Percentiles rank a stretch among this genome's conserved stretches.
These are phyloP conservation scores for Suhomyces xylopsoci DNA, from an alignment of 805 yeast species.

Conservation along the genomic window DNA sequence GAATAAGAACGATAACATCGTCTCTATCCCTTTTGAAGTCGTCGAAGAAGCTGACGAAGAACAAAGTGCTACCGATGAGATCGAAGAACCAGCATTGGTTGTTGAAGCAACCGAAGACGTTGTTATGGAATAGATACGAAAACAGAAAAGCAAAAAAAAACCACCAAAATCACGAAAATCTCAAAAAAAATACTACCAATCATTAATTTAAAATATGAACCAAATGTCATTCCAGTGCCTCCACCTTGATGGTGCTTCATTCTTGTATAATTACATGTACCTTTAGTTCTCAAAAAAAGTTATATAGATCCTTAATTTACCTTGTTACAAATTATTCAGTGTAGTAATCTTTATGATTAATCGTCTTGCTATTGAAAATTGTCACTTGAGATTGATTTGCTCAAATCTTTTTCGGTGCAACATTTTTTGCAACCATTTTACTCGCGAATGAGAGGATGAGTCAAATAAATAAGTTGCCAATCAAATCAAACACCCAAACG, in stretches of 20 bases:
- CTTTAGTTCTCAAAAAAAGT: not conserved
- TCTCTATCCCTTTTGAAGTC: constrained; percentile 24
- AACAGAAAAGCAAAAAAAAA: not conserved
- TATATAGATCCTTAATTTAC: not conserved
- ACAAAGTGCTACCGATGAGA: constrained; percentile 9
- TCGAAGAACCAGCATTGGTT: constrained; percentile 7
- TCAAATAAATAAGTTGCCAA: not conserved
- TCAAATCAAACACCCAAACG: not conserved
- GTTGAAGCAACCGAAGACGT: constrained; percentile 5
- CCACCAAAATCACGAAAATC: not conserved
- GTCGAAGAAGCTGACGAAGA: constrained; percentile 3
- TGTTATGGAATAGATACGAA: constrained; percentile 2
- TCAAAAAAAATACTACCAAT: not conserved
- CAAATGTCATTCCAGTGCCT: not conserved
- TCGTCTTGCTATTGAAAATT: not conserved
- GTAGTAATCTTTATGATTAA: not conserved
- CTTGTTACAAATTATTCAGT: not conserved
- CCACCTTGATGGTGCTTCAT: constrained; percentile 4
- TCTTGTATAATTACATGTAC: not conserved
- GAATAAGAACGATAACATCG: constrained; percentile 19
- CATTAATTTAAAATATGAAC: not conserved
- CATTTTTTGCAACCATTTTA: not conserved
- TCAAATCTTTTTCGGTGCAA: not conserved
- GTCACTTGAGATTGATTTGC: not conserved
- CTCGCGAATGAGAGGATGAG: not conserved